A percentile compares a stretch with the other conserved stretches of the same genome.
phyloP scores from a whole-genome alignment of 148 eudicot genomes.

The Cornus florida region DNA sequence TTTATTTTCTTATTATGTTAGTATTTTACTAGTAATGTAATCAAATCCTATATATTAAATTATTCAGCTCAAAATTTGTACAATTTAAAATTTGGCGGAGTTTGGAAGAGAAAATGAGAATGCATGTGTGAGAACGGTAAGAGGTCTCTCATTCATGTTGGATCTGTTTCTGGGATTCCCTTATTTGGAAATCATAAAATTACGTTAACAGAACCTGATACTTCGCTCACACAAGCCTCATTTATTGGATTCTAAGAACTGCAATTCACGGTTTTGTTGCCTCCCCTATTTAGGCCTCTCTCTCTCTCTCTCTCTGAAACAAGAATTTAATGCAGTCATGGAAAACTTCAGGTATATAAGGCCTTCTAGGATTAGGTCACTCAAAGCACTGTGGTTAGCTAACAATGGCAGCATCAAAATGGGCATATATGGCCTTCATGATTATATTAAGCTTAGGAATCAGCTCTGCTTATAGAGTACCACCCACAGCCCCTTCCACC shows the following conservation, averaged over 20 bases:
- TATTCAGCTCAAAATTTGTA: no score
- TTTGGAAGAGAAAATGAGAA: no score
- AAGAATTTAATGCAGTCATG: neutral
- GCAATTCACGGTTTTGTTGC: constrained; percentile 3
- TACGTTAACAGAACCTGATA: neutral
- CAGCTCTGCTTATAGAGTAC: neutral
- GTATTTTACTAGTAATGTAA: no score
- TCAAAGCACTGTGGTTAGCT: neutral
- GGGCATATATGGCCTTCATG: constrained; percentile 20
- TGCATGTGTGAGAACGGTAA: no score
- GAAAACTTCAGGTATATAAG: constrained; percentile 7
- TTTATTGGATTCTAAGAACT: neutral
- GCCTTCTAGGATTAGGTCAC: neutral
- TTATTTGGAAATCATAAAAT: neutral
- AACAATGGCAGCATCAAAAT: constrained; percentile 19
- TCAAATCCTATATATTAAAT: no score
- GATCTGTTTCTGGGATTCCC: no score
- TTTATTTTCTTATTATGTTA: no score
- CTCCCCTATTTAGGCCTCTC: neutral
- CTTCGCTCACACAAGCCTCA: constrained; percentile 1
- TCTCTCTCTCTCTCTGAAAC: constrained; percentile 11
- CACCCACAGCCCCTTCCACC: neutral
- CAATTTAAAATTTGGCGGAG: no score
- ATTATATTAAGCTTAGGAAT: constrained; percentile 17
- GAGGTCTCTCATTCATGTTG: no score